phyloP scores from a whole-genome alignment of 2,329 filamentous ascomycete species.

The Nemania abortiva region DNA sequence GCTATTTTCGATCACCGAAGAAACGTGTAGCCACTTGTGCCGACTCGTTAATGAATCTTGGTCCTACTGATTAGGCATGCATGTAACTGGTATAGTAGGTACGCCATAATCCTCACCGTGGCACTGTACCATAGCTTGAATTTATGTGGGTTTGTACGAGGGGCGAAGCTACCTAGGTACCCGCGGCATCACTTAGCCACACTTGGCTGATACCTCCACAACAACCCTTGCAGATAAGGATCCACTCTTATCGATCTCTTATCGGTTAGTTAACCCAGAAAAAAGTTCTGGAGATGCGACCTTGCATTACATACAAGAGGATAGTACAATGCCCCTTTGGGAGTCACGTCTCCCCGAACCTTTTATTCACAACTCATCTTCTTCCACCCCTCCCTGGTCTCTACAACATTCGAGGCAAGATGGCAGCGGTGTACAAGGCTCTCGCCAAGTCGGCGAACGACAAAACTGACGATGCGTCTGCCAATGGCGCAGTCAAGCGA shows the following conservation, averaged over 20 bases:
- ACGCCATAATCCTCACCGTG: not conserved
- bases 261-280: slow-evolving; percentile 33
- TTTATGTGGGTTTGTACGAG: slow-evolving; percentile 14
- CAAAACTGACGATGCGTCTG: slow-evolving; percentile 62
- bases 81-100: not conserved
- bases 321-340: slow-evolving; percentile 5
- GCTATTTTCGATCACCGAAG: not conserved
- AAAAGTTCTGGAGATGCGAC: slow-evolving; percentile 35
- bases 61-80: not conserved
- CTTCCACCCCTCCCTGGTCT: not conserved
- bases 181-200: slow-evolving; percentile 18
- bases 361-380: not conserved
- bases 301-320: not conserved
- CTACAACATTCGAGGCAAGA: slow-evolving; percentile 49
- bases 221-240: slow-evolving; percentile 12
- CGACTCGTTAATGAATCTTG: not conserved
- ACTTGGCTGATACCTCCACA: slow-evolving; percentile 8
- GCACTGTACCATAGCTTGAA: slow-evolving; percentile 20
- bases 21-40: not conserved
- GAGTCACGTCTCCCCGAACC: slow-evolving; percentile 7
- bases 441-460: slow-evolving; percentile 70
- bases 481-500: slow-evolving; percentile 68
- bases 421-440: slow-evolving; percentile 82
- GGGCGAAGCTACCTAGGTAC: not conserved
- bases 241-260: slow-evolving; percentile 38